Conservation (phyloP, 768 basidiomycete species). For the Phlebiopsis gigantea region DNA sequence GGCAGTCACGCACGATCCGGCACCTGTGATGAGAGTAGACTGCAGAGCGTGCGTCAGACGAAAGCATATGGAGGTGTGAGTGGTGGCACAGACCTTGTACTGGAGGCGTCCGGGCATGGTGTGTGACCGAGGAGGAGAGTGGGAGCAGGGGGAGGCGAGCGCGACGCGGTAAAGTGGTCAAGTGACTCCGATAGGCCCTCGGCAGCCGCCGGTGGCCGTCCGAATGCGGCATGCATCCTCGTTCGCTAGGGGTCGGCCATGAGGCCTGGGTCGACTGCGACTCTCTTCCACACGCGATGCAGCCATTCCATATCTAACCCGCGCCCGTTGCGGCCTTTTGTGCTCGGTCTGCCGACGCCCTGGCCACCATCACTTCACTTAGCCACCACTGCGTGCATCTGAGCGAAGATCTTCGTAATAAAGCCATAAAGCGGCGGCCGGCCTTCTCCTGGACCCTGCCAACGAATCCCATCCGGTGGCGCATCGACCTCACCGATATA, state of each 20-base stretch:
- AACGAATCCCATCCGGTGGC: background rate
- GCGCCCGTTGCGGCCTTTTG: background rate
- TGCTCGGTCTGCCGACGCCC: background rate
- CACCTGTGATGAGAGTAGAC: conserved; percentile 42
- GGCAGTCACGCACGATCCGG: conserved; percentile 38
- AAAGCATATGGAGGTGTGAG: background rate
- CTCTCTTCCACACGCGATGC: background rate
- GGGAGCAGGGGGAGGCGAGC: background rate
- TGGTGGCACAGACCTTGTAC: conserved; percentile 25
- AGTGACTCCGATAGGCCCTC: background rate
- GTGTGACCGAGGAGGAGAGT: background rate
- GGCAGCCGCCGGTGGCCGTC: background rate
- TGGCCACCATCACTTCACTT: background rate
- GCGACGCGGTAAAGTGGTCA: background rate
- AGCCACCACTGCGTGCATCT: too few species aligned
- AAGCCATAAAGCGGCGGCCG: too few species aligned
- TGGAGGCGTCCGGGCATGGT: conserved; percentile 31
- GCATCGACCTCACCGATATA: background rate
- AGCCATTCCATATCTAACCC: background rate
- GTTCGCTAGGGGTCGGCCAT: background rate
- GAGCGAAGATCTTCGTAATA: too few species aligned
- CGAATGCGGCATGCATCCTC: background rate
- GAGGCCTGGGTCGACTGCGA: background rate
- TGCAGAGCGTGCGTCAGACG: background rate
- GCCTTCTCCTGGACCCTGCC: background rate